A percentile compares a stretch with the other conserved stretches of the same genome.
Evolutionary conservation across 2,329 filamentous ascomycete genomes (phyloP).

Genomic region (Pseudogymnoascus sp.): DNA sequence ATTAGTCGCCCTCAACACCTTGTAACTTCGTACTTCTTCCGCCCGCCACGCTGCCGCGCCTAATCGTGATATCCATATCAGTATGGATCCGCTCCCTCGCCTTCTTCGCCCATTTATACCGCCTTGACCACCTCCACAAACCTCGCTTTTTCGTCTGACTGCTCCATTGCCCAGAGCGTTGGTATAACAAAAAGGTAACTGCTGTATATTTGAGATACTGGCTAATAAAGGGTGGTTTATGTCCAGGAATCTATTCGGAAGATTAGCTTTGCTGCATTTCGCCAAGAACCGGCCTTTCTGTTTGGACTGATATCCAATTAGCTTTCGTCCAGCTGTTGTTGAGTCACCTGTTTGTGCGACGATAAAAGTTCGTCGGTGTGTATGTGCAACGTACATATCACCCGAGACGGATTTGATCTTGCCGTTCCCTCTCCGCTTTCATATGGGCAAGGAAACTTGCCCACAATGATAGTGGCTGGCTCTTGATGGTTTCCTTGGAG

Average conservation of each 20-base stretch:
- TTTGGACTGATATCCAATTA: background rate
- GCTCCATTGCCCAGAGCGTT: background rate
- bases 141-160: background rate
- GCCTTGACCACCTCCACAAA: background rate
- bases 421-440: background rate
- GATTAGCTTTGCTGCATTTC: background rate
- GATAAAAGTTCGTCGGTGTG: background rate
- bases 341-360: background rate
- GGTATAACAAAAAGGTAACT: background rate
- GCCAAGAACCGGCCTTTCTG: background rate
- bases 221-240: background rate
- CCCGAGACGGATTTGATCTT: background rate
- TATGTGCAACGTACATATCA: background rate
- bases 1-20: constrained; percentile 6
- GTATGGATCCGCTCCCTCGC: constrained; percentile 4
- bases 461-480: background rate
- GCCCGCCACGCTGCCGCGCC: constrained; percentile 5
- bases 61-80: constrained; percentile 4
- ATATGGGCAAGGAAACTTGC: background rate
- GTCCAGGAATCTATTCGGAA: background rate
- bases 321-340: background rate
- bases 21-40: constrained; percentile 6
- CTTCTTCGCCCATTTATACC: background rate
- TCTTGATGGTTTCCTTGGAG: background rate
- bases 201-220: background rate